Base-by-base conservation (phyloP, 345 rosid genomes). In the Hypericum perforatum region DNA sequence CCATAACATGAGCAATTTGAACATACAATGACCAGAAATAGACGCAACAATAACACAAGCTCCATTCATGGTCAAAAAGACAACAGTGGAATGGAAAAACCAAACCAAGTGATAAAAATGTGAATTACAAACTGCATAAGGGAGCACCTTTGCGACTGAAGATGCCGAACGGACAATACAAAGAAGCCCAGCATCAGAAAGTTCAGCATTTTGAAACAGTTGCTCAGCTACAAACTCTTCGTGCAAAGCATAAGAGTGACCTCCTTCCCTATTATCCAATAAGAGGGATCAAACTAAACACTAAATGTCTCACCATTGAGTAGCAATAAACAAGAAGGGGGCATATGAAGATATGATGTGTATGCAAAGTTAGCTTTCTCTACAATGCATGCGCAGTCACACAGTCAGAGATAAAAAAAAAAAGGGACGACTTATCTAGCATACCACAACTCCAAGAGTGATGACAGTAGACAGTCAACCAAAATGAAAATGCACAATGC, bases 211-310 rank as follows among this genome's bases (percentile, higher is more conserved):
- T 64, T 82, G 85, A 78, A 81, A 92, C 42, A 92, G 70, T 65
- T 81, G 90, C 56, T 92, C 98, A 46, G 95, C 84, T 53, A 88
- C 77, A 71, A 83, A 83, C 44, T 82, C 85, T 62, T 88, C 97
- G 61, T 81, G 98, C 68, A 82, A 61, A 63, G 82, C 72, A 78
- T 83, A 88, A 65, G 73, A 81, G 46, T 53, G 60, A 41, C 74
- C 68, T 62, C 77, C 88, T 65, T 92, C 82, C 97, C 98, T 92
- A 52, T 32, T 47, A 75, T 60, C 37, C 61, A 68, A 52, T 58
- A 49, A 39, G 38, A 47, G 62, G 54, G 62, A 66, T 57, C 54
- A 60, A 49, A 38, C 41, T n/a, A 16, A 29, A n/a, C n/a, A n/a
- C n/a, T n/a, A n/a, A 51, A 14, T 14, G 43, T 29, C 48, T 32